Evolutionary conservation across 495 filamentous ascomycete species (phyloP).

Genomic region (Neurospora sp.): DNA sequence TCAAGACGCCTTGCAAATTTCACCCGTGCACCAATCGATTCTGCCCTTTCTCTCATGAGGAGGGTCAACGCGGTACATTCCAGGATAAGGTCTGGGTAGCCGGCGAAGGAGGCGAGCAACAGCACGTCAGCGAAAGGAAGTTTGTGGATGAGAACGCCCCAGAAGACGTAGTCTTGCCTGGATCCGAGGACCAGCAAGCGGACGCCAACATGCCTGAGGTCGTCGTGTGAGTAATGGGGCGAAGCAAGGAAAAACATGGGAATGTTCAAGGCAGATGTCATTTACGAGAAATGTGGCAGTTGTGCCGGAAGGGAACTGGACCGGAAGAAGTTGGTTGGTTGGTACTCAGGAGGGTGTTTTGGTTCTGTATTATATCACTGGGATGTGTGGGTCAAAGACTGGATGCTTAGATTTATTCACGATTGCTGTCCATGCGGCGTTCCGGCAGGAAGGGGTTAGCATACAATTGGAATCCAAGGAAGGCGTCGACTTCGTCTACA

Average conservation of each 20-base stretch:
- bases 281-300: neutral
- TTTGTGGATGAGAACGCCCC: conserved; percentile 61
- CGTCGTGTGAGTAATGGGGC: conserved; percentile 11
- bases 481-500: neutral
- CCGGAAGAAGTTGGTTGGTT: conserved; percentile 1
- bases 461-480: conserved; percentile 13
- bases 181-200: conserved; percentile 21
- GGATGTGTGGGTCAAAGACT: neutral
- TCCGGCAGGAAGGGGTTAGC: conserved; percentile 6
- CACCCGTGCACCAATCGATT: conserved; percentile 77
- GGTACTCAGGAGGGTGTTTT: conserved; percentile 3
- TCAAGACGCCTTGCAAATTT: conserved; percentile 75
- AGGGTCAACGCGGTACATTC: conserved; percentile 75
- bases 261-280: neutral
- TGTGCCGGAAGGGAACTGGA: neutral
- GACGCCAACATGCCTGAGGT: conserved; percentile 15
- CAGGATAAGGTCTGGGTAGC: conserved; percentile 87
- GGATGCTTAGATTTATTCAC: conserved; percentile 1
- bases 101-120: conserved; percentile 34
- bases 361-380: conserved; percentile 20
- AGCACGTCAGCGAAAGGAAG: conserved; percentile 81
- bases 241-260: neutral
- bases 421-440: conserved; percentile 12
- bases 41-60: conserved; percentile 84
- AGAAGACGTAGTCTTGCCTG: conserved; percentile 76